Base-by-base conservation (phyloP, 2,329 filamentous ascomycete genomes). In the Beauveria bassiana region DNA sequence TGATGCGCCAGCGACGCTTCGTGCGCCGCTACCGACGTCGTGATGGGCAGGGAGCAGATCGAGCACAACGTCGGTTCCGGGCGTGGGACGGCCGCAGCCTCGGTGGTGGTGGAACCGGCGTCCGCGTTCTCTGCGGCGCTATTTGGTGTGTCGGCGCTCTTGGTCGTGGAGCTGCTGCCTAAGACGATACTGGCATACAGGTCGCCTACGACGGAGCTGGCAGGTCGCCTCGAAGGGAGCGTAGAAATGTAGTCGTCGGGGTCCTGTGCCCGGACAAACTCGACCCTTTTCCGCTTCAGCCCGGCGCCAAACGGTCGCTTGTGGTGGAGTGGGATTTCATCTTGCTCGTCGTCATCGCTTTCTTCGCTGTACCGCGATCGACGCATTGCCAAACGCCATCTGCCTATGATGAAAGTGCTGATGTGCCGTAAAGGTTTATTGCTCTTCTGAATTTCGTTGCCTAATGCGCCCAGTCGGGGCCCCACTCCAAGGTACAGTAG, bases 1-100 rank as follows among this genome's bases (percentile, higher is more conserved):
- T 92, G 89, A 69, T 93, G 90, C 7, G 86, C 85, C 60, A 90
- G 79, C 38, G 83, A 87, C 28, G 81, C 77, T 68, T 85, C 83
- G 70, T 89, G 88, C 6, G 73, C 69, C 43, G 66, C 66, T 5
- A 66, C 57, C 5, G 71, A 68, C 3, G 70, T 70, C 5, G 70
- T 69, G 52, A 76, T 66, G 6, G 73, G 68, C 5, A 76, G 64
- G 18, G 68, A 69, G 70, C 77, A 79, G n/a, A 73, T 61, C 18
- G 70, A 58, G 60, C 77, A 79, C 28, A 69, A 65, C 5, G 64
- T 64, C 4, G 61, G 46, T 24, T 64, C 57, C 3, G 31, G 28
- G n/a, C n/a, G 18, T 22, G 5, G 18, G 24, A 18, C 59, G n/a
- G 53, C 56, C n/a, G 26, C 57, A 3, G 60, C 20, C 5, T 61